Base-by-base conservation (phyloP, 345 rosid species). In the Camelina sativa region DNA sequence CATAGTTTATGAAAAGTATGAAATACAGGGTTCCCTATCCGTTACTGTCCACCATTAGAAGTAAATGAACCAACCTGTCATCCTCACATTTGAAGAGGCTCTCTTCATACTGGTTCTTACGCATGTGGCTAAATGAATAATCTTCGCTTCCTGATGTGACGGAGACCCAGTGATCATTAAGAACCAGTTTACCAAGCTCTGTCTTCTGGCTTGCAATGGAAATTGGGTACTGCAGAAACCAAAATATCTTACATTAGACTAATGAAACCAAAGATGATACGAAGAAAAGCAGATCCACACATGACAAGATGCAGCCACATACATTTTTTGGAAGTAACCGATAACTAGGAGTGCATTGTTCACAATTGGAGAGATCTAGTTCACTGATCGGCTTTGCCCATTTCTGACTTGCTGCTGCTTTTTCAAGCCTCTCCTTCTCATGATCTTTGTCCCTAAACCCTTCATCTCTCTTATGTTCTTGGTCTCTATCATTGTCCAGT, bases 91-190 rank as follows among this genome's bases (percentile, higher is more conserved):
- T 86, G 75, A 92, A 92, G 69, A 92, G 82, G 83, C 93, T 89
- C 83, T 92, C 98, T 84, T 90, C 98, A 80, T 90, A 92, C 81
- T 90, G 98, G 75, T 92, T 92, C 83, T 88, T 90, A 34, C 93
- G 91, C 98, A 90, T 90, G 82, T 92, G 98, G 71, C 84, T 92
- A 73, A 92, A 92, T 53, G 98, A 90, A 86, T 92, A 92, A 81
- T 92, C 98, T 81, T 90, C 98, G 85, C 98, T 92, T 76, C 98
- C 98, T 60, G 97, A 92, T 69, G 98, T 90, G 34, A 92, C 97
- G 47, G 98, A 90, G 59, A 90, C 97, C 98, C 97, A 92, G 84
- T 87, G 84, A 80, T 92, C 95, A 79, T 92, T 92, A 74, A 92
- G 84, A 37, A 92, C 95, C 77, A 81, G 81, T 76, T 79, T 80